Conservation (phyloP, 805 yeast species). For the Schwanniomyces pseudopolymorphus region DNA sequence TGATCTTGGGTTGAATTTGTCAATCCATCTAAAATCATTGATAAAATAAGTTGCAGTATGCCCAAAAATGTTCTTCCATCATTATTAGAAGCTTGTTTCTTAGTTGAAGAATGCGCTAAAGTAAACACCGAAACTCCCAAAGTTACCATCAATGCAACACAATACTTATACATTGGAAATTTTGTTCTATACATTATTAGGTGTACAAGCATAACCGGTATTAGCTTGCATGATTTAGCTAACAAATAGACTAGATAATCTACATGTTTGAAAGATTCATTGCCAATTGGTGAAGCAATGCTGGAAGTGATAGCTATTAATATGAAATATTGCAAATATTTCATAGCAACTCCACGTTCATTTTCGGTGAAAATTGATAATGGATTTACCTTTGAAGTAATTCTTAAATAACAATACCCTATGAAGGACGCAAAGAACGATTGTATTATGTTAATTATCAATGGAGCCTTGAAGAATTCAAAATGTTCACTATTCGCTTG, state of each 20-base stretch:
- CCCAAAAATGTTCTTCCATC: constrained; percentile 56
- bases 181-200: constrained; percentile 62
- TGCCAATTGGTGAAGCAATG: constrained; percentile 79
- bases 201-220: constrained; percentile 92
- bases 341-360: constrained; percentile 11
- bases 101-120: constrained; percentile 39
- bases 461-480: constrained; percentile 68
- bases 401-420: constrained; percentile 58
- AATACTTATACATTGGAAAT: constrained; percentile 74
- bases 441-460: constrained; percentile 75
- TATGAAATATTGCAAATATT: constrained; percentile 36
- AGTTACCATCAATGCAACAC: constrained; percentile 78
- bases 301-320: constrained; percentile 74
- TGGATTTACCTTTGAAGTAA: constrained; percentile 26
- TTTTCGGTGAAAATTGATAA: constrained; percentile 34
- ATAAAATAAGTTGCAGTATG: constrained; percentile 51
- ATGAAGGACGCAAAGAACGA: constrained; percentile 68
- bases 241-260: constrained; percentile 82
- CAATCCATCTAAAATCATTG: constrained; percentile 83
- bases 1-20: constrained; percentile 94
- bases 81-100: constrained; percentile 20
- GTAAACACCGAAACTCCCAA: constrained; percentile 82
- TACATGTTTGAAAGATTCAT: constrained; percentile 74
- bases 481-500: constrained; percentile 30
- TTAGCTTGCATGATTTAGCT: constrained; percentile 89